phyloP scores from a whole-genome alignment of 2,329 filamentous ascomycete species.

The Epichloe sp. region DNA sequence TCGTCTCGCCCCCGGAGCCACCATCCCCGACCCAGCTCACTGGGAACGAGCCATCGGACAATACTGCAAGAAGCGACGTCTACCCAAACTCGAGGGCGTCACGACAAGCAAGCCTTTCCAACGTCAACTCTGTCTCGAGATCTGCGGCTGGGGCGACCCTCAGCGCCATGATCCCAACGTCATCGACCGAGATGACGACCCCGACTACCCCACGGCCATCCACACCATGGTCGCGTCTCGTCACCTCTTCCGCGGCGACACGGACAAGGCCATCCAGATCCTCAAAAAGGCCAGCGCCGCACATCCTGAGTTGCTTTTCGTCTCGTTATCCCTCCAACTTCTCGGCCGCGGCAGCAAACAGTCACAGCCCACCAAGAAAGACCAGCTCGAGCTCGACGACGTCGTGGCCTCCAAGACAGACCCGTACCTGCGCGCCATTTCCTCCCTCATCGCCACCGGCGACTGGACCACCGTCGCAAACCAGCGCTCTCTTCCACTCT shows the following conservation, averaged over 20 bases:
- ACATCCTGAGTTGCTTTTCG: slow-evolving; percentile 53
- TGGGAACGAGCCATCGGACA: slow-evolving; percentile 51
- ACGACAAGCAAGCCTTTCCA: slow-evolving; percentile 54
- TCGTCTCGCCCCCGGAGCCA: slow-evolving; percentile 31
- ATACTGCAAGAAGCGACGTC: slow-evolving; percentile 48
- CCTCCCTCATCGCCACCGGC: slow-evolving; percentile 62
- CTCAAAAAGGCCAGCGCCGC: slow-evolving; percentile 53
- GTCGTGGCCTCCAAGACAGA: slow-evolving; percentile 52
- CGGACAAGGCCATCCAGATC: slow-evolving; percentile 53
- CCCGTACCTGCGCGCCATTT: slow-evolving; percentile 68
- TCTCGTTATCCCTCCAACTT: slow-evolving; percentile 53
- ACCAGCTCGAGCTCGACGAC: slow-evolving; percentile 45
- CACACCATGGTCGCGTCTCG: slow-evolving; percentile 66
- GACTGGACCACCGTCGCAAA: slow-evolving; percentile 64
- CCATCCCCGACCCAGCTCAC: slow-evolving; percentile 33
- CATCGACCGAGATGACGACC: slow-evolving; percentile 26
- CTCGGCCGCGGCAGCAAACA: slow-evolving; percentile 37
- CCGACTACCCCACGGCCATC: slow-evolving; percentile 37
- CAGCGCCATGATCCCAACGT: slow-evolving; percentile 32
- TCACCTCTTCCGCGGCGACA: slow-evolving; percentile 61
- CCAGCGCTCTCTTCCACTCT: slow-evolving; percentile 59
- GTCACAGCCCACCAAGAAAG: slow-evolving; percentile 21
- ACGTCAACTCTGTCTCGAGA: slow-evolving; percentile 59
- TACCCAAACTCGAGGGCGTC: slow-evolving; percentile 51
- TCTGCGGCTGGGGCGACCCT: slow-evolving; percentile 59